Evolutionary conservation across 2,329 filamentous ascomycete species (phyloP), one percentile per base, ranked within the genome.

Genomic region (Davidsoniella australis): DNA sequence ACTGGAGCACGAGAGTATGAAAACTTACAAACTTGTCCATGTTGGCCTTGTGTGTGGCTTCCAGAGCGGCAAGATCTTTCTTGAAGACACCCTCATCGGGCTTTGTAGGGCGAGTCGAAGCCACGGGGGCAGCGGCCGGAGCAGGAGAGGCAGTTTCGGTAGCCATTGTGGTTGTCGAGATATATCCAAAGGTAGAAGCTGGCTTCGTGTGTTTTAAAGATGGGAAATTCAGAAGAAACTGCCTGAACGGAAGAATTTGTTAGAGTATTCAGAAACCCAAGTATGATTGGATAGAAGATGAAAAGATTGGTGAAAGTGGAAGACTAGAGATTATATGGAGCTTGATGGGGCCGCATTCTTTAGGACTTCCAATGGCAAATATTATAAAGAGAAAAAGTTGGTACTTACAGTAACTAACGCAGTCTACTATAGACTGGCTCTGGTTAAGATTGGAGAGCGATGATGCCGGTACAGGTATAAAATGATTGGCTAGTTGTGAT

Each of bases 11-110:
- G 12, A 33, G 29, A 33, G 29, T 9, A 51, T 54, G 49, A 49
- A 23, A 44, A 59, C 65, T 49, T 63, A 69, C 66, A 58, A 68
- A 59, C 54, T 60, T 61, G 58, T 85, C 80, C 69, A 91, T 82
- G 44, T 81, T 73, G 47, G 77, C 78, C 61, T 82, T 72, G 67
- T 94, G 82, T 56, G 84, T 85, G 71, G 94, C 94, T 67, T 96
- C 85, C 23, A 83, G 82, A 67, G 82, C 77, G 46, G 77, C 80
- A 54, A 94, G 73, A 55, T 76, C 74, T 62, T 80, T 75, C 69
- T 94, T 87, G 72, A 80, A 98, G 57, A 73, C 70, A 56, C 81
- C 82, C 69, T 91, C 84, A 65, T 95, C 85, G 43, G 91, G 91
- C 73, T 83, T 86, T 66, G 84, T 76, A 48, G 88, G 87, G 68